phyloP scores from a whole-genome alignment of 202 grass and related monocot species.

The Brachypodium distachyon region DNA sequence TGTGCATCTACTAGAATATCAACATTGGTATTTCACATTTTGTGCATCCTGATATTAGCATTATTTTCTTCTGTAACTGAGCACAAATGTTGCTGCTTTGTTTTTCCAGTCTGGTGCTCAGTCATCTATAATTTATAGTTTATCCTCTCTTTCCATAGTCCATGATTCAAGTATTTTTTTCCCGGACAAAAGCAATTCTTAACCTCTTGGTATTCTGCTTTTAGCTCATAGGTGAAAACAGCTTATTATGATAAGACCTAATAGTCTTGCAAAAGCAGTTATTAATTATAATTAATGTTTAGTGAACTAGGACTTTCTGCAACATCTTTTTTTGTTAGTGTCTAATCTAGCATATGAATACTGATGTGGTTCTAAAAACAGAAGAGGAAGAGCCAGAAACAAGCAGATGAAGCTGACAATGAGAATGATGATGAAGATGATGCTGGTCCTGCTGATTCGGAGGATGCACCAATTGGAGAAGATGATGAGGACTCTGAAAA shows the following conservation, averaged over 20 bases:
- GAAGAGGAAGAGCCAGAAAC: conserved; percentile 48
- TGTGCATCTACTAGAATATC: neutral
- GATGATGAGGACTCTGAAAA: conserved; percentile 50
- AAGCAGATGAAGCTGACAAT: conserved; percentile 43
- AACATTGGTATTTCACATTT: neutral
- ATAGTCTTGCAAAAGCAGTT: neutral
- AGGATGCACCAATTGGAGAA: conserved; percentile 51
- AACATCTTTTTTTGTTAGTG: neutral
- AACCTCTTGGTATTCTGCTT: neutral
- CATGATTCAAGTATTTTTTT: neutral
- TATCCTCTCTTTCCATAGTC: neutral
- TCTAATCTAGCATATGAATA: neutral
- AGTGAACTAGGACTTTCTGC: neutral
- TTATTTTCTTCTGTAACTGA: neutral
- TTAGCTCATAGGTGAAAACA: neutral
- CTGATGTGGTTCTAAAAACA: conserved; percentile 15
- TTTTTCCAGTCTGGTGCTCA: neutral
- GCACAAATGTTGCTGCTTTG: neutral
- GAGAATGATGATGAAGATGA: conserved; percentile 56
- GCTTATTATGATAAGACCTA: neutral
- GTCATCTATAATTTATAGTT: neutral
- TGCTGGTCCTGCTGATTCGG: conserved; percentile 42
- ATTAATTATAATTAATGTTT: neutral
- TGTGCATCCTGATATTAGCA: neutral
- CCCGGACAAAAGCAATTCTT: neutral